These are phyloP conservation scores for Edaphochlamys debaryana DNA, from an alignment of 139 green algal species.

Conservation along the genomic window DNA sequence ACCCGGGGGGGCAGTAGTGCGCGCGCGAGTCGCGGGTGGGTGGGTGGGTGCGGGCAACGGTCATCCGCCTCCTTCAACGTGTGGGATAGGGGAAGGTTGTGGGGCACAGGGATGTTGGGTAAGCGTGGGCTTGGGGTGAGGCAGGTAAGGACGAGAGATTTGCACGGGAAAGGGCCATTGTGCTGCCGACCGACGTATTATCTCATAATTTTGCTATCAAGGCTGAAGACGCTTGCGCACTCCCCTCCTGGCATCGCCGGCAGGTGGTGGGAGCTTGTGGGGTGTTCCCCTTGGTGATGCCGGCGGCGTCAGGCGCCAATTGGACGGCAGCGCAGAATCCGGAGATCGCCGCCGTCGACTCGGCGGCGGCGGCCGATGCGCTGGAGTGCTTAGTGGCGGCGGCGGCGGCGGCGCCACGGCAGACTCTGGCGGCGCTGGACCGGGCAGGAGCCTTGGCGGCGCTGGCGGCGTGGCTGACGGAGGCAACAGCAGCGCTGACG, in stretches of 20 bases:
- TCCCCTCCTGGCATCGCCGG: not conserved
- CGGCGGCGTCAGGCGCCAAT: not conserved
- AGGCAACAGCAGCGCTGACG: constrained; percentile 22
- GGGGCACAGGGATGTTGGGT: no score
- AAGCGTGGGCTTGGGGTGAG: no score
- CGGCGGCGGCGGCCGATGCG: constrained; percentile 54
- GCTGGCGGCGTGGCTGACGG: constrained; percentile 48
- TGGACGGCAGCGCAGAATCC: not conserved
- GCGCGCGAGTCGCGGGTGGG: no score
- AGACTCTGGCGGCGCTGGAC: constrained; percentile 31
- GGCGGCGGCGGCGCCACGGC: not conserved
- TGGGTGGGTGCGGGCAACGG: no score
- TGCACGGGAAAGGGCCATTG: no score
- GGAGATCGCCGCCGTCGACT: constrained; percentile 8
- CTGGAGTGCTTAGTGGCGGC: constrained; percentile 65
- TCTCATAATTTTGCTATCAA: no score
- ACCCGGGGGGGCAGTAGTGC: no score
- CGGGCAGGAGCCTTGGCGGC: constrained; percentile 38
- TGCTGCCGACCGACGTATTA: no score
- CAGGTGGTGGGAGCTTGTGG: constrained; percentile 39
- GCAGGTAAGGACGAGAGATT: no score
- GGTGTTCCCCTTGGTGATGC: constrained; percentile 27
- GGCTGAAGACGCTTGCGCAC: no score
- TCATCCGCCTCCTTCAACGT: no score
- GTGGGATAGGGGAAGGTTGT: no score